Base-by-base conservation (phyloP, 2,329 filamentous ascomycete genomes). In the Sarocladium strictum region DNA sequence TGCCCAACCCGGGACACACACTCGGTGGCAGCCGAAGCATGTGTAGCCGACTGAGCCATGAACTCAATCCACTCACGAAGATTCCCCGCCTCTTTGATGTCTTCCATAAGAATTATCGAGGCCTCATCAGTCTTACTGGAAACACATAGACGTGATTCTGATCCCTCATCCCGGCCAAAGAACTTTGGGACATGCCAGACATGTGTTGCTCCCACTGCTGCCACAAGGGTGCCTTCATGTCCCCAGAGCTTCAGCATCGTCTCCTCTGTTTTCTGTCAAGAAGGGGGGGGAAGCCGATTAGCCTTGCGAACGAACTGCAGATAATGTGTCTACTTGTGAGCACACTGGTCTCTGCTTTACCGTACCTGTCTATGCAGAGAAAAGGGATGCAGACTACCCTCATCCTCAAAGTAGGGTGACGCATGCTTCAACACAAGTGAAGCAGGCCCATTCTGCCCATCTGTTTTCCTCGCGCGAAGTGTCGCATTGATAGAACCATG, bases 401-500 rank as follows among this genome's bases (percentile, higher is more conserved):
- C 54, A 32, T 55, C 54, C 15, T 38, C 54, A 45, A 55, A 55
- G 35, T 51, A 55, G 12, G 54, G 54, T n/a, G 35, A 29, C 3
- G 54, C 54, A 29, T 55, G 54, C 23, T 55, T 55, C 14, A 55
- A 32, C 35, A 55, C 38, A 3, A 55, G 23, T 2, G 54, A 55
- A 5, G 45, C 5, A 17, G 54, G 54, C 12, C 54, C 54, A 23
- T 21, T 26, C 11, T 43, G 33, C 12, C 45, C 54, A 43, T 21
- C 17, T 14, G 24, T 37, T 14, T 55, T 55, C 19, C 23, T 45
- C 6, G 38, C 54, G 29, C 54, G 47, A 17, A 32, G 33, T n/a
- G 54, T 55, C n/a, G 54, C 40, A 23, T 55, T 55, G n/a, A 32
- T 55, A 15, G 54, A 55, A 21, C 54, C 54, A 37, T 52, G 54